Percentiles rank a stretch among this genome's conserved stretches.
phyloP scores from a whole-genome alignment of 1,139 yeast genomes.

The Protomyces inouyei region DNA sequence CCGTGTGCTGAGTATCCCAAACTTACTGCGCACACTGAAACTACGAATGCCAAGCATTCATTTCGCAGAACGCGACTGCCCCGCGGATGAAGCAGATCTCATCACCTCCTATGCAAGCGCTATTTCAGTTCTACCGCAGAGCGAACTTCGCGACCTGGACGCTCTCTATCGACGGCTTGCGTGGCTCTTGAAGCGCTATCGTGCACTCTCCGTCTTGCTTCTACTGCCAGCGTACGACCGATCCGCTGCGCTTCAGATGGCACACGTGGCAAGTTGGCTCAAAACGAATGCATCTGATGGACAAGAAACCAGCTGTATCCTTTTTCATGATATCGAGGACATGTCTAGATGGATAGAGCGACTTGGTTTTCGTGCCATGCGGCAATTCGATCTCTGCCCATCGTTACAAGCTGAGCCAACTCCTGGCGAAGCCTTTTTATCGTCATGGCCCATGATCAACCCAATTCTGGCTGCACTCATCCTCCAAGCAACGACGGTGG shows the following conservation, averaged over 20 bases:
- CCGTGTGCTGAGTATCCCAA: background rate
- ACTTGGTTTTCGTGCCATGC: background rate
- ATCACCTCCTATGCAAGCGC: background rate
- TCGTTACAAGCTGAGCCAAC: background rate
- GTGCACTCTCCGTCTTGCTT: background rate
- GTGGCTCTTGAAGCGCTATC: background rate
- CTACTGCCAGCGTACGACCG: background rate
- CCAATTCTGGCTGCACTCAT: background rate
- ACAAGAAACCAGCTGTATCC: background rate
- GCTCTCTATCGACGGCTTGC: background rate
- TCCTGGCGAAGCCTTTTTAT: background rate
- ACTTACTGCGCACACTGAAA: background rate
- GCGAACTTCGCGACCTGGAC: background rate
- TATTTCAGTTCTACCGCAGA: background rate
- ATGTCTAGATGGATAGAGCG: background rate
- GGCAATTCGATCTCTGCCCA: background rate
- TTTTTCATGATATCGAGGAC: background rate
- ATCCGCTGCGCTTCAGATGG: background rate
- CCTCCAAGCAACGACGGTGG: background rate
- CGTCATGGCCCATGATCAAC: background rate
- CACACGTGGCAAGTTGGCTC: background rate
- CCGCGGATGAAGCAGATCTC: background rate
- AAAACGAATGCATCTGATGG: background rate
- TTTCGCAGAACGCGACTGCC: background rate
- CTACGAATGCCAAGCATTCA: background rate